Conservation (phyloP, 495 filamentous ascomycete species). For the Penicillium alfredii region DNA sequence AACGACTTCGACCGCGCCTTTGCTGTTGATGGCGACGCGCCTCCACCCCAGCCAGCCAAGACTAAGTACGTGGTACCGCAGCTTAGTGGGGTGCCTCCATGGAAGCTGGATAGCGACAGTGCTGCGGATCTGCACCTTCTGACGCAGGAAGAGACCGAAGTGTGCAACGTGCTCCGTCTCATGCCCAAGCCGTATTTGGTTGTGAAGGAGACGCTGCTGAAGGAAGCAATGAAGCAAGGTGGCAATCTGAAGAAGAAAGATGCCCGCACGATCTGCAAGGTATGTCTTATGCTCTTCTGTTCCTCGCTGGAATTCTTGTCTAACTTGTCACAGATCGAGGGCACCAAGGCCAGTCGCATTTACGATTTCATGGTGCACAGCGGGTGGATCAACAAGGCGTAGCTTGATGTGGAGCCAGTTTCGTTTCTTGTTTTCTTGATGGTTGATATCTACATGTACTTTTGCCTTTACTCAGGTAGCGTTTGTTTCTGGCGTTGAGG, state of each 20-base stretch:
- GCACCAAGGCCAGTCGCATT: constrained; percentile 60
- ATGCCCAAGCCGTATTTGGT: constrained; percentile 91
- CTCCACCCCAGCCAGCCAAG: constrained; percentile 42
- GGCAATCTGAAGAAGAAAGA: constrained; percentile 87
- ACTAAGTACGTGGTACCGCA: constrained; percentile 41
- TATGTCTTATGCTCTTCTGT: constrained; percentile 15
- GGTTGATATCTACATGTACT: constrained; percentile 16
- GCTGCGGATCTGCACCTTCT: constrained; percentile 77
- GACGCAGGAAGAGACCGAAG: constrained; percentile 73
- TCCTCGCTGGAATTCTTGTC: constrained; percentile 6
- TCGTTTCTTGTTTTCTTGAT: constrained; percentile 3
- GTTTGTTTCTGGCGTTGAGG: constrained; percentile 18
- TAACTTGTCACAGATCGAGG: constrained; percentile 60
- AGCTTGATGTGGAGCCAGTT: constrained; percentile 9
- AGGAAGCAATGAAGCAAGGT: constrained; percentile 81
- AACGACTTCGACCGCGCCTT: constrained; percentile 42
- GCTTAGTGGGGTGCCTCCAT: constrained; percentile 53
- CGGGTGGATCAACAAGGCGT: constrained; percentile 82
- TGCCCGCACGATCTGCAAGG: constrained; percentile 64
- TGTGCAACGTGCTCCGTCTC: constrained; percentile 75
- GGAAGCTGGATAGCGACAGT: constrained; percentile 68
- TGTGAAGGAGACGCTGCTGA: constrained; percentile 84
- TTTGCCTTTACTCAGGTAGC: constrained; percentile 11
- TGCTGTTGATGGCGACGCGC: constrained; percentile 35
- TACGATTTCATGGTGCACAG: constrained; percentile 93